Evolutionary conservation across 176 grass and related monocot species (phyloP).

Genomic region (Dactylis glomerata): DNA sequence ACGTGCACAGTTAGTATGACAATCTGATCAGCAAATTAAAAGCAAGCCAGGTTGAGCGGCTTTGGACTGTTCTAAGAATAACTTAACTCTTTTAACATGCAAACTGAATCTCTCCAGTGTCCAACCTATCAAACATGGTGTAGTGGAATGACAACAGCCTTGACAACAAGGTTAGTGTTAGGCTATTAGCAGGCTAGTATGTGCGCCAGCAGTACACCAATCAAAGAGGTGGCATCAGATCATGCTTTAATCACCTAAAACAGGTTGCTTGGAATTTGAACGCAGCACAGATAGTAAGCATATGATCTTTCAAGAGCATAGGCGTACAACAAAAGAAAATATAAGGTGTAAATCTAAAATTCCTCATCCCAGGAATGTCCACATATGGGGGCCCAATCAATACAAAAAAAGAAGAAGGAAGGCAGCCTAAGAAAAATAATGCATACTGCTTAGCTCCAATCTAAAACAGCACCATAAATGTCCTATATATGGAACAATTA

Average conservation of each 20-base stretch:
- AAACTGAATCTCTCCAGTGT: conserved; percentile 14
- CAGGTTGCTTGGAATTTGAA: not conserved
- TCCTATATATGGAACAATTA: not conserved
- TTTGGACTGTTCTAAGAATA: not conserved
- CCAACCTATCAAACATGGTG: conserved; percentile 9
- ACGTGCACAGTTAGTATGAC: conserved; percentile 12
- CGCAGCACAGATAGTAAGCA: not conserved
- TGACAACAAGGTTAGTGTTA: not conserved
- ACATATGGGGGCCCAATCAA: not conserved
- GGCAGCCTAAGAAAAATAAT: not conserved
- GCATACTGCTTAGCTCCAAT: not conserved
- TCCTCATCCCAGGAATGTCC: conserved; percentile 9
- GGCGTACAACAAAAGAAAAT: not conserved
- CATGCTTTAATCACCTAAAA: conserved; percentile 1
- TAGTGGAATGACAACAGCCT: not conserved
- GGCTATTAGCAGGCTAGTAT: not conserved
- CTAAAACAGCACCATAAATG: not conserved
- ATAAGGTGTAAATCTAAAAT: not conserved
- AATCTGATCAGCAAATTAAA: conserved; percentile 23
- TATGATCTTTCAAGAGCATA: conserved; percentile 20
- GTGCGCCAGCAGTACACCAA: not conserved
- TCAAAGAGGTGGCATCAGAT: not conserved
- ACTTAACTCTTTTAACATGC: not conserved
- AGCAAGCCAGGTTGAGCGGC: conserved; percentile 19
- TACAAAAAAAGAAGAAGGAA: not conserved